Evolutionary conservation across 768 basidiomycete species (phyloP).

Genomic region (Trametes punicea): DNA sequence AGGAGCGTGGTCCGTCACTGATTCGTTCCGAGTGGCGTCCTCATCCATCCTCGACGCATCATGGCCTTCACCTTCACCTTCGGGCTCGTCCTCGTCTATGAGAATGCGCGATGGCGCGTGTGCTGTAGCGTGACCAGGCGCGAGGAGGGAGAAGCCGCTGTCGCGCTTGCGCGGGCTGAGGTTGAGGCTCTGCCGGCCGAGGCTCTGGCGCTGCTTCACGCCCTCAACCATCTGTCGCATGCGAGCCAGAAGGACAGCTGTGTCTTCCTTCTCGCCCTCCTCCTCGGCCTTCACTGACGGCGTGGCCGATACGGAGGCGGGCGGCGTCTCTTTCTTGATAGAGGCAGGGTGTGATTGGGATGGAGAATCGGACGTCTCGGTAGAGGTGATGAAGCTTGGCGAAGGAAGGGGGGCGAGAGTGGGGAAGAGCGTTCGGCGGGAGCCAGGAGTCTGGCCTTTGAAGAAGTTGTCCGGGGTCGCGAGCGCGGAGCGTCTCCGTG

Average conservation of each 20-base stretch:
- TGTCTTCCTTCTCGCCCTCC: conserved; percentile 32
- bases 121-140: conserved; percentile 31
- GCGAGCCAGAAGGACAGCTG: conserved; percentile 33
- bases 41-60: background rate
- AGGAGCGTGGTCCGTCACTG: background rate
- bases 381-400: background rate
- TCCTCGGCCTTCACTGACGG: conserved; percentile 17
- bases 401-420: conserved; percentile 23
- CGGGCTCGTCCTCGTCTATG: conserved; percentile 21
- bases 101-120: conserved; percentile 23
- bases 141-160: conserved; percentile 23
- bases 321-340: background rate
- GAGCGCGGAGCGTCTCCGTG: conserved; percentile 58
- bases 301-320: background rate
- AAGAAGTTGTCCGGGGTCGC: conserved; percentile 46
- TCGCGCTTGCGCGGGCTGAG: conserved; percentile 24
- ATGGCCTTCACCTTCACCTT: conserved; percentile 14
- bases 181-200: conserved; percentile 14
- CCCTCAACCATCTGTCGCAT: conserved; percentile 38
- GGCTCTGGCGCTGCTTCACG: conserved; percentile 35
- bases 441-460: conserved; percentile 51
- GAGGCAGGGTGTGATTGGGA: background rate
- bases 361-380: background rate
- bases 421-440: conserved; percentile 32
- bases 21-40: background rate